Base-by-base conservation (phyloP, 2,329 filamentous ascomycete genomes). In the Pseudonectria buxi region DNA sequence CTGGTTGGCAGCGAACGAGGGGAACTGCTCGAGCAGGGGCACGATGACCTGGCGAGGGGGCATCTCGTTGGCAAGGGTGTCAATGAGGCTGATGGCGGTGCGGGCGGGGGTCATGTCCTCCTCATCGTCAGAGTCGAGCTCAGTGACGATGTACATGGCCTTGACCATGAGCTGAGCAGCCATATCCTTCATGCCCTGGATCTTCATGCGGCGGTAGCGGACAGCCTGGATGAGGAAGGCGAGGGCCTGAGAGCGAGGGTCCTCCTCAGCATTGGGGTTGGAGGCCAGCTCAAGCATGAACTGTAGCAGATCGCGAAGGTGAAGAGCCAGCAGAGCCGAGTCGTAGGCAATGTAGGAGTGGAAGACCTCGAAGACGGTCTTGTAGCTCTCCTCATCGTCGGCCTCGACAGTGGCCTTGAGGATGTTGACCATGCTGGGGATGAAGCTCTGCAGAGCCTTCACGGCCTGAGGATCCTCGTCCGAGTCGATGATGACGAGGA, bases 351-450 rank as follows among this genome's bases (percentile, higher is more conserved):
- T 76, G 53, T 95, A 81, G 33, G 86, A 92, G 69, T 96, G 92
- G 76, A 96, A 95, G 48, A 95, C 88, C 59, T 96, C 92, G 52
- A 96, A 98, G 16, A 87, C 79, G 57, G 90, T 81, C 71, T 90
- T 86, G 50, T 85, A 81, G 58, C 84, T 83, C 57, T 95, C 89
- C 51, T 95, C 89, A 51, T 95, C 84, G 38, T 77, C 76, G 38
- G 76, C 74, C 51, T 87, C 76, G 39, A 96, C 84, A 16, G 85
- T 78, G 44, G 81, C 75, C 72, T 95, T 92, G 47, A 96, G 74
- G 10, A 95, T 86, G 45, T 80, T 76, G 40, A 96, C 90, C 83
- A 96, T 92, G 53, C 78, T 68, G 10, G 92, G 90, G 41, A 96
- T 74, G 37, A 92, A 78, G 46, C 75, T 71, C 62, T 94, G 86